These are phyloP conservation scores for Rossbeevera mucosa DNA, from an alignment of 768 basidiomycete genomes.

Conservation along the genomic window DNA sequence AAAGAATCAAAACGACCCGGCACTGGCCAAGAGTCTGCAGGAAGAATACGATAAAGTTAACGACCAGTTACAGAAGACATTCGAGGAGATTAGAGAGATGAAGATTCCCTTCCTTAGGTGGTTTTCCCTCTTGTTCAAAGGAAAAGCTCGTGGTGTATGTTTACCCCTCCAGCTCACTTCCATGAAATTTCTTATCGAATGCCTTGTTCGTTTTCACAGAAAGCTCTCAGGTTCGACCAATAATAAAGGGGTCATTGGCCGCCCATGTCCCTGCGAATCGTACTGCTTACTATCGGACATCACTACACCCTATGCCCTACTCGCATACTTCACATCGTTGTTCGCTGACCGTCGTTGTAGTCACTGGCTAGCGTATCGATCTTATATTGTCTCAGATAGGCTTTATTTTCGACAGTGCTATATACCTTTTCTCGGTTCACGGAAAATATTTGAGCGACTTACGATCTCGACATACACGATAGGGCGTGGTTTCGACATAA, in stretches of 20 bases:
- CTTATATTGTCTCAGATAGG: background rate
- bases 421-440: background rate
- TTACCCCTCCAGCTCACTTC: background rate
- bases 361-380: background rate
- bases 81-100: conserved; percentile 19
- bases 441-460: background rate
- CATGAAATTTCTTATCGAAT: background rate
- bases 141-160: conserved; percentile 12
- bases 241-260: background rate
- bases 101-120: conserved; percentile 15
- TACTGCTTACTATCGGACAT: background rate
- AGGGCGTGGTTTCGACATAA: no score
- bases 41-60: conserved; percentile 12
- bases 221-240: background rate
- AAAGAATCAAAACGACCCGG: conserved; percentile 8
- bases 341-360: no score
- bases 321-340: background rate
- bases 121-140: conserved; percentile 3
- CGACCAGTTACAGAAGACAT: conserved; percentile 12
- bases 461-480: no score
- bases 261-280: background rate
- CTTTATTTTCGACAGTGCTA: background rate
- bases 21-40: conserved; percentile 7
- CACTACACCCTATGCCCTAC: background rate
- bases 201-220: background rate